Base-by-base conservation (phyloP, 2,329 filamentous ascomycete genomes). In the Paraconiothyrium brasiliense region DNA sequence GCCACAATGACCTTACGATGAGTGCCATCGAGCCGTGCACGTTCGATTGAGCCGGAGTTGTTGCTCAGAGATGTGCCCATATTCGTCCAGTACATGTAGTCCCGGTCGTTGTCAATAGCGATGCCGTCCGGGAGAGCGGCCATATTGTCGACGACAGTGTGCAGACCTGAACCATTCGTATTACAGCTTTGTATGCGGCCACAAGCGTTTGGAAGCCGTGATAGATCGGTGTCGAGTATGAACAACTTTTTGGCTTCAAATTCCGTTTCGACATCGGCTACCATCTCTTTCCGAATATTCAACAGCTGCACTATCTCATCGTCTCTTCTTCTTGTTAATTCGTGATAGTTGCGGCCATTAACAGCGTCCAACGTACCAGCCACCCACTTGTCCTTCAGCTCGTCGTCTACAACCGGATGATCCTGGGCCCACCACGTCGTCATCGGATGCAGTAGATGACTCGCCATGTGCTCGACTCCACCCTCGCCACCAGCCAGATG, bases 11-110 rank as follows among this genome's bases (percentile, higher is more conserved):
- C 77, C 8, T 71, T 66, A 7, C 83, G 67, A 48, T 85, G 74
- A 16, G 62, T 78, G 0, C 86, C 86, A 52, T 86, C 83, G 1
- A 85, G 69, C 20, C 81, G 80, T 32, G 78, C 74, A 3, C 79
- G 81, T 60, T 75, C 73, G 4, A 86, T 72, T 0, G 76, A 71
- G 13, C 83, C 83, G 56, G 84, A 78, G 24, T 76, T 76, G n/a
- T 56, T 13, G 34, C 49, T 43, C n/a, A 60, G 44, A 4, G 46
- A 16, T 2, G n/a, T 43, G 51, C 64, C 66, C 64, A 68, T 68
- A 27, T 60, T 67, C 4, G 64, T 68, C 69, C 71, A 77, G 67
- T 66, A 76, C 20, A 77, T 70, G 9, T 67, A 63, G 16, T 60
- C 61, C 4, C 59, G 57, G 16, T 51, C 49, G 13, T 37, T 24